Conservation (phyloP, 352 stramenopile species). For the Phytopythium vexans region DNA sequence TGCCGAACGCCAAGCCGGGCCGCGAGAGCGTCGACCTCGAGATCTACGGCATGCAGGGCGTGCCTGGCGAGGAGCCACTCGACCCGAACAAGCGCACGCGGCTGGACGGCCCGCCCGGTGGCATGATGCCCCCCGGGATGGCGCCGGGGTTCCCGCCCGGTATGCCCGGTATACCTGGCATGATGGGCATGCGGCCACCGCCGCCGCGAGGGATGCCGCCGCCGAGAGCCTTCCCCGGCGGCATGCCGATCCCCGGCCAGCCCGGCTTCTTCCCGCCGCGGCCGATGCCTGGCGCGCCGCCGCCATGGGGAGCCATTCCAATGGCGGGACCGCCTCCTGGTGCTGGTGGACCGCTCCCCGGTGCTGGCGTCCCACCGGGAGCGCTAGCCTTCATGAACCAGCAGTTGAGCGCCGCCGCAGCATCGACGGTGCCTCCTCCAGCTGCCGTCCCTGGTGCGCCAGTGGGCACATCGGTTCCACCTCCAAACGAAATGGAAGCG, state of each 20-base stretch:
- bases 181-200: constrained; percentile 52
- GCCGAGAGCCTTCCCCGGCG: constrained; percentile 26
- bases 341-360: constrained; percentile 2
- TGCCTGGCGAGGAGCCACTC: constrained; percentile 41
- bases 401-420: constrained; percentile 7
- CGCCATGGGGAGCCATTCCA: constrained; percentile 12
- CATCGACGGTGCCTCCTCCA: constrained; percentile 1
- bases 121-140: constrained; percentile 34
- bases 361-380: constrained; percentile 5
- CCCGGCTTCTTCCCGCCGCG: constrained; percentile 4
- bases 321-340: constrained; percentile 10
- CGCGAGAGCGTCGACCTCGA: constrained; percentile 79
- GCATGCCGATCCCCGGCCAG: constrained; percentile 9
- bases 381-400: constrained; percentile 24
- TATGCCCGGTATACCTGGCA: constrained; percentile 39
- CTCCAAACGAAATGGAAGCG: background rate
- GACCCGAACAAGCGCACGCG: constrained; percentile 40
- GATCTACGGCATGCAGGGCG: constrained; percentile 89
- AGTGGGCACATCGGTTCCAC: background rate
- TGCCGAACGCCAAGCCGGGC: constrained; percentile 85
- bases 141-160: constrained; percentile 29
- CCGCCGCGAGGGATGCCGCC: constrained; percentile 26
- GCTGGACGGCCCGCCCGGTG: constrained; percentile 20
- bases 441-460: background rate
- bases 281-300: constrained; percentile 28